Evolutionary conservation across 2,329 filamentous ascomycete species (phyloP), one percentile per base, ranked within the genome.

Genomic region (Periconia macrospinosa): DNA sequence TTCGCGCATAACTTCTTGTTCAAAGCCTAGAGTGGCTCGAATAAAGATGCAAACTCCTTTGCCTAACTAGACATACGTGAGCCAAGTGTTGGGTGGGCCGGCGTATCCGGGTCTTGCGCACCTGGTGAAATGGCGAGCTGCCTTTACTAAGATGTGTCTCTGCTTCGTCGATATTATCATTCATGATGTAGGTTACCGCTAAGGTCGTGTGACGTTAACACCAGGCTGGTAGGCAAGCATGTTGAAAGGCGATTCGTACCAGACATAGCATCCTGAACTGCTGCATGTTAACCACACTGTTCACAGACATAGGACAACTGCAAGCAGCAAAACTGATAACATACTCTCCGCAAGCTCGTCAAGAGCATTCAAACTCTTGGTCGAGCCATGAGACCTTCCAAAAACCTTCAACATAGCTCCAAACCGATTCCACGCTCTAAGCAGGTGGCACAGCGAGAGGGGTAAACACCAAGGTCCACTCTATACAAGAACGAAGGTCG

Each of bases 131-230:
- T n/a, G 90, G 85, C 6, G 92, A 96, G 61, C 83, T 82, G 43
- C 89, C 87, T 61, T 87, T 83, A 47, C 83, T 82, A 35, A 96
- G 80, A 41, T 86, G 85, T 55, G 80, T 80, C 75, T 95, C 90
- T 6, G 94, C 94, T 40, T 85, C 86, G 35, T 91, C 89, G 55
- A 97, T 88, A 75, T 97, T 91, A 75, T 96, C 92, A 69, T 94
- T 88, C 81, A 96, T 88, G 63, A 96, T 90, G 53, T 90, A 78
- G 9, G 83, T 81, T 5, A 88, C 85, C 40, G 89, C 88, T 71
- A 68, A 72, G 53, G 49, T 65, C 58, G 58, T 55, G 56, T 65
- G 57, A 48, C 52, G 62, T 68, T 53, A 72, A 68, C 62, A 59
- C 35, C n/a, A 37, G 42, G 41, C 17, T 19, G 44, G 18, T 6